These are phyloP conservation scores for Mollisia scopiformis DNA, from an alignment of 2,329 filamentous ascomycete species.

Conservation along the genomic window DNA sequence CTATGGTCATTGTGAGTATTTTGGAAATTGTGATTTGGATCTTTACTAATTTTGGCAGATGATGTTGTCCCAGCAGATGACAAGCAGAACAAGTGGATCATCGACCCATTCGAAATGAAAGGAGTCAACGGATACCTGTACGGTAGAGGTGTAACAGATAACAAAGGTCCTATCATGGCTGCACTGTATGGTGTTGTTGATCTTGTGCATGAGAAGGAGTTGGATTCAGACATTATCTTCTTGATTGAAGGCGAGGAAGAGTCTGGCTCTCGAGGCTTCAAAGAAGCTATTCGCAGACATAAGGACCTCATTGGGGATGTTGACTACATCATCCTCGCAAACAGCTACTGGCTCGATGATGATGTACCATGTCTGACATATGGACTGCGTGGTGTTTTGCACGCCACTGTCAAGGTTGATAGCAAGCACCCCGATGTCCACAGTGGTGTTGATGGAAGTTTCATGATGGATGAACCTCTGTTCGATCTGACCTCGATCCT, in stretches of 20 bases:
- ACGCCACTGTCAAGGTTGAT: constrained; percentile 87
- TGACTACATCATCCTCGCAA: constrained; percentile 93
- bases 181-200: constrained; percentile 94
- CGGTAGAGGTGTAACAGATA: constrained; percentile 94
- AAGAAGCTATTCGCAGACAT: constrained; percentile 76
- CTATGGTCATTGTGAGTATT: constrained; percentile 77
- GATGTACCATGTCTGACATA: constrained; percentile 95
- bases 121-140: constrained; percentile 93
- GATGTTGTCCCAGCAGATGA: constrained; percentile 92
- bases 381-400: constrained; percentile 88
- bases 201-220: constrained; percentile 77
- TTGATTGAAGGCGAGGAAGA: constrained; percentile 97
- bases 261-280: constrained; percentile 88
- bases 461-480: constrained; percentile 85
- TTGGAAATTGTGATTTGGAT: background rate
- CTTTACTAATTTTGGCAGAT: constrained; percentile 43
- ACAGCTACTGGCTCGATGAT: constrained; percentile 98
- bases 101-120: constrained; percentile 86
- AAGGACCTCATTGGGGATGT: constrained; percentile 86
- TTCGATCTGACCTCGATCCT: constrained; percentile 88
- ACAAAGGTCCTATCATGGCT: constrained; percentile 94
- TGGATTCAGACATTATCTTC: constrained; percentile 90
- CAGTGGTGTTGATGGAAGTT: constrained; percentile 94
- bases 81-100: constrained; percentile 79
- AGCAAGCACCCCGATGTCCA: constrained; percentile 88